These are phyloP conservation scores for Stropharia rugosoannulata DNA, from an alignment of 768 basidiomycete genomes.

Conservation along the genomic window DNA sequence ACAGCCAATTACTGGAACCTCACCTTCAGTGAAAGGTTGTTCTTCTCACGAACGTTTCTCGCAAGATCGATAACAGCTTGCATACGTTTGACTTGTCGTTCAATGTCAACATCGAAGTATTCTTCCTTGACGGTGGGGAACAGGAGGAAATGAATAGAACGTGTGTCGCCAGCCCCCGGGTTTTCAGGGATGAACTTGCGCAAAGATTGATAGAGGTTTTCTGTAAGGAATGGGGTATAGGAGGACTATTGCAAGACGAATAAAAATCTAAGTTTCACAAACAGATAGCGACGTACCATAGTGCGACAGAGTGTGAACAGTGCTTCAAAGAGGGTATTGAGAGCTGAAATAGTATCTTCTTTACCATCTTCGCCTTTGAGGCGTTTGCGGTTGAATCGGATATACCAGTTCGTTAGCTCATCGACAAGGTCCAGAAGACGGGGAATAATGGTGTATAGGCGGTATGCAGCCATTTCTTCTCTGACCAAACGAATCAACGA, in stretches of 20 bases:
- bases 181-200: conserved; percentile 82
- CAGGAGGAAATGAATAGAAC: conserved; percentile 92
- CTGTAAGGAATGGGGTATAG: conserved; percentile 97
- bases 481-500: conserved; percentile 90
- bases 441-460: conserved; percentile 97
- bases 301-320: conserved; percentile 92
- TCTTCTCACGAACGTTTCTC: conserved; percentile 83
- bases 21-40: conserved; percentile 89
- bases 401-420: conserved; percentile 99
- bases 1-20: conserved; percentile 9
- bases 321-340: conserved; percentile 96
- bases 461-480: conserved; percentile 95
- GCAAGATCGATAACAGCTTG: conserved; percentile 93
- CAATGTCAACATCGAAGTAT: conserved; percentile 92
- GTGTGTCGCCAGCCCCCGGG: conserved; percentile 67
- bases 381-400: conserved; percentile 95
- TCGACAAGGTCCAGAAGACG: conserved; percentile 88
- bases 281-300: conserved; percentile 57
- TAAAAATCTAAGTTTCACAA: neutral
- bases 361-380: conserved; percentile 93
- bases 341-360: conserved; percentile 82
- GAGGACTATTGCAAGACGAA: conserved; percentile 63
- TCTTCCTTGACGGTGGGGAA: conserved; percentile 94
- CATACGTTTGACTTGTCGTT: conserved; percentile 93
- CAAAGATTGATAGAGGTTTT: conserved; percentile 93